Evolutionary conservation across 805 yeast species (phyloP).

Genomic region (Yamadazyma sp.): DNA sequence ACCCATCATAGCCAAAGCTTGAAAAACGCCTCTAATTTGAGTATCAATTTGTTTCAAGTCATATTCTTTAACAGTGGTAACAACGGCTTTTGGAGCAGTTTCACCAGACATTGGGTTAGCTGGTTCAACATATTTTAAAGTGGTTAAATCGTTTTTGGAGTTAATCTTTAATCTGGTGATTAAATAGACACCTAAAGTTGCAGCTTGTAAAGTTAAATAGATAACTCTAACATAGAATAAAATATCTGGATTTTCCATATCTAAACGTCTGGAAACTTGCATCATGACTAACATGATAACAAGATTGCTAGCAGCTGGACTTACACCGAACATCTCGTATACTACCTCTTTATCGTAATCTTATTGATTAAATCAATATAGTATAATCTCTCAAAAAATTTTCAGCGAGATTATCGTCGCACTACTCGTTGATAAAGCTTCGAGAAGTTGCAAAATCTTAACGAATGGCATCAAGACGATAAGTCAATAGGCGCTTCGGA

Average conservation of each 20-base stretch:
- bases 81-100: slow-evolving; percentile 68
- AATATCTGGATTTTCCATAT: slow-evolving; percentile 78
- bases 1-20: slow-evolving; percentile 94
- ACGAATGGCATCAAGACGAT: no score
- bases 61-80: slow-evolving; percentile 92
- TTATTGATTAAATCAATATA: no score
- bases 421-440: no score
- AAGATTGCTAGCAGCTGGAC: slow-evolving; percentile 80
- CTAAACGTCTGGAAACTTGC: slow-evolving; percentile 88
- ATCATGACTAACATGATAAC: slow-evolving; percentile 92
- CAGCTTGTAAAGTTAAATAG: slow-evolving; percentile 62
- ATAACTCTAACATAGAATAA: slow-evolving; percentile 72
- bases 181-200: slow-evolving; percentile 66
- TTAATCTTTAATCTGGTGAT: slow-evolving; percentile 58
- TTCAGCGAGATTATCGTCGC: no score
- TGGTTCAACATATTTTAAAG: slow-evolving; percentile 86
- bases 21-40: slow-evolving; percentile 78
- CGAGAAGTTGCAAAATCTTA: no score
- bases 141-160: slow-evolving; percentile 83
- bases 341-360: no score
- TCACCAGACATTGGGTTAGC: slow-evolving; percentile 77
- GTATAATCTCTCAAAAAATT: no score
- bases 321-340: slow-evolving; percentile 9
- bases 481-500: no score
- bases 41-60: slow-evolving; percentile 83